phyloP scores from a whole-genome alignment of 1,284 basidiomycete genomes.

The Entoloma clypeatum region DNA sequence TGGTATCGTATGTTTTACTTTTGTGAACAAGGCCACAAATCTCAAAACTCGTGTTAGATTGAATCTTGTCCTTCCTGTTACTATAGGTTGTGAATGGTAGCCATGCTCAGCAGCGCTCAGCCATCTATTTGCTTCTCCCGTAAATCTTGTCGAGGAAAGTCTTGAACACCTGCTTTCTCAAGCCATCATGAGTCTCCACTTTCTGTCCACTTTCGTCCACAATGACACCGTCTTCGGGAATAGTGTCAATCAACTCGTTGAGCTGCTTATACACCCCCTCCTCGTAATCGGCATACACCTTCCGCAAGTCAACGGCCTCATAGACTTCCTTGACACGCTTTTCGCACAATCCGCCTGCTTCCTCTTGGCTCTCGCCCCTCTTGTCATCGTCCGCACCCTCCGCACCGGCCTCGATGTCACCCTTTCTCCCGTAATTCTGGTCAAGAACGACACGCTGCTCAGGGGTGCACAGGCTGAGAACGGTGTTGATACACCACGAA shows the following conservation, averaged over 20 bases:
- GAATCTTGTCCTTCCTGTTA: too few relatives aligned
- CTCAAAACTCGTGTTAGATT: too few relatives aligned
- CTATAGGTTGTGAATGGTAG: too few relatives aligned
- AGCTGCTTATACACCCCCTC: slow-evolving; percentile 68
- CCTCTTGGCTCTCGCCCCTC: slow-evolving; percentile 49
- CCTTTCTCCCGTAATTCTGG: slow-evolving; percentile 87
- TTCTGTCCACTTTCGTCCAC: slow-evolving; percentile 31
- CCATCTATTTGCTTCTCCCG: slow-evolving; percentile 78
- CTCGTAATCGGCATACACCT: slow-evolving; percentile 78
- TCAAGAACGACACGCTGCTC: slow-evolving; percentile 61
- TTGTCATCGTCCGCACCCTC: slow-evolving; percentile 71
- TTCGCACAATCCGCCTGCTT: slow-evolving; percentile 38
- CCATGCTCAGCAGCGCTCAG: too few relatives aligned
- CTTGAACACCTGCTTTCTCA: slow-evolving; percentile 81
- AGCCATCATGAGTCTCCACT: slow-evolving; percentile 24
- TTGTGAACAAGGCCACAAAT: too few relatives aligned
- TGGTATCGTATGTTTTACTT: too few relatives aligned
- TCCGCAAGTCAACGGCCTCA: slow-evolving; percentile 66
- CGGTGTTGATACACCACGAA: slow-evolving; percentile 94
- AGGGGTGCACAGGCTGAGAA: slow-evolving; percentile 58
- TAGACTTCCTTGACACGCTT: slow-evolving; percentile 74
- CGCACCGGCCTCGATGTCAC: slow-evolving; percentile 34
- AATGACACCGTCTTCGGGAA: slow-evolving; percentile 51
- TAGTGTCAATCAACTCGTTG: slow-evolving; percentile 60
- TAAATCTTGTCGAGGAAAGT: slow-evolving; percentile 90